Conservation (phyloP, 768 basidiomycete species). For the Calvatia gigantea region DNA sequence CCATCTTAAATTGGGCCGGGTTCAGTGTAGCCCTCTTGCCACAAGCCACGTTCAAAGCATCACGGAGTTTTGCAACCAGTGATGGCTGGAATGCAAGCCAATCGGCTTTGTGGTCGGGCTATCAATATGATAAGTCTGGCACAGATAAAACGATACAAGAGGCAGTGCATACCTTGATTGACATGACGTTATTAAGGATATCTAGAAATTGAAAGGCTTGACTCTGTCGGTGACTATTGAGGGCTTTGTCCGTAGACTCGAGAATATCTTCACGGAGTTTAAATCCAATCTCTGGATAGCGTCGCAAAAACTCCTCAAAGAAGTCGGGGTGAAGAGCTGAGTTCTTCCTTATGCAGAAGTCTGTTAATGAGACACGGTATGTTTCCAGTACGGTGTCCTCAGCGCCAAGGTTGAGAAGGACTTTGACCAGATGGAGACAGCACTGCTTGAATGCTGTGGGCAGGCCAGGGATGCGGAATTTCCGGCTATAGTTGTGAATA, state of each 20-base stretch:
- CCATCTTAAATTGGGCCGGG: conserved; percentile 70
- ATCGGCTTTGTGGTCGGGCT: conserved; percentile 31
- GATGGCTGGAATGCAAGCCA: conserved; percentile 45
- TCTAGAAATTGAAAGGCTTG: conserved; percentile 76
- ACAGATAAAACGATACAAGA: not conserved
- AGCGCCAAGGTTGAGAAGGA: conserved; percentile 38
- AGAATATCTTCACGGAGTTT: conserved; percentile 57
- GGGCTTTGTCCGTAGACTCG: conserved; percentile 48
- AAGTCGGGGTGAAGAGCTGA: conserved; percentile 71
- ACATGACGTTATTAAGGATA: conserved; percentile 53
- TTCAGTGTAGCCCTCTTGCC: conserved; percentile 44
- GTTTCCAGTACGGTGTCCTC: conserved; percentile 43
- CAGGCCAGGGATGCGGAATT: conserved; percentile 56
- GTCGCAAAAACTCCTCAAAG: conserved; percentile 74
- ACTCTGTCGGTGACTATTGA: conserved; percentile 73
- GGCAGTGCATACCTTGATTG: conserved; percentile 38
- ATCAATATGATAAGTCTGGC: conserved; percentile 12
- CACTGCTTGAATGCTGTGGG: conserved; percentile 64
- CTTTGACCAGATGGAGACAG: conserved; percentile 65
- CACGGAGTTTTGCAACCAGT: conserved; percentile 47
- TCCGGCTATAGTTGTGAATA: conserved; percentile 72
- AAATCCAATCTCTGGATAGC: conserved; percentile 67
- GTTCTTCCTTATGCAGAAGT: conserved; percentile 79
- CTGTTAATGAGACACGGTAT: conserved; percentile 65
- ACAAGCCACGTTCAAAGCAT: conserved; percentile 45